phyloP scores from a whole-genome alignment of 345 rosid species.

The Euphorbia lathyris region DNA sequence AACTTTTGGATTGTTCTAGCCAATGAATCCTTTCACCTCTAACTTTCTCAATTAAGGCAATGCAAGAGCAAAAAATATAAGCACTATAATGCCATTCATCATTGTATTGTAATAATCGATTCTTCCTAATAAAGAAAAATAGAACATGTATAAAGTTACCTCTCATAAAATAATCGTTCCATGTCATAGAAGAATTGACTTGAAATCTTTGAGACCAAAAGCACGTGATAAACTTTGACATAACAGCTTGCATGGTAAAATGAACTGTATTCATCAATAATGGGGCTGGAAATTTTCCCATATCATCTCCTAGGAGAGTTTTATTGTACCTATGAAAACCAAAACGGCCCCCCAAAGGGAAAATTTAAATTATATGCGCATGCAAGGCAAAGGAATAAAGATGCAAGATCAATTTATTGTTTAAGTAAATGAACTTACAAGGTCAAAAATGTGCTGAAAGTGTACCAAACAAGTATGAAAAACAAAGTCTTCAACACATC shows the following conservation, averaged over 20 bases:
- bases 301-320: slow-evolving; percentile 88
- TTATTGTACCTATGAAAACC: slow-evolving; percentile 68
- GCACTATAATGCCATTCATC: not conserved
- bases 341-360: slow-evolving; percentile 5
- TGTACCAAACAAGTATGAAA: slow-evolving; percentile 96
- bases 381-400: not conserved
- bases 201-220: slow-evolving; percentile 79
- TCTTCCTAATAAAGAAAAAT: not conserved
- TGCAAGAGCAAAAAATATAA: not conserved
- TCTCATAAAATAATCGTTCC: slow-evolving; percentile 82
- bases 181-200: slow-evolving; percentile 58
- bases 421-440: slow-evolving; percentile 58
- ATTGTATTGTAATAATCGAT: not conserved
- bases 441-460: slow-evolving; percentile 98
- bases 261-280: slow-evolving; percentile 92
- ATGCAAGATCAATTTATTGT: not conserved
- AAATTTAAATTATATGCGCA: not conserved
- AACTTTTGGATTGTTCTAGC: not conserved
- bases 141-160: slow-evolving; percentile 36
- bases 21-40: not conserved
- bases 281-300: slow-evolving; percentile 98
- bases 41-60: not conserved
- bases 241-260: slow-evolving; percentile 86
- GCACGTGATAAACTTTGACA: slow-evolving; percentile 75
- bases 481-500: slow-evolving; percentile 88